Conservation (phyloP, 495 filamentous ascomycete species). For the Podospora anserina region DNA sequence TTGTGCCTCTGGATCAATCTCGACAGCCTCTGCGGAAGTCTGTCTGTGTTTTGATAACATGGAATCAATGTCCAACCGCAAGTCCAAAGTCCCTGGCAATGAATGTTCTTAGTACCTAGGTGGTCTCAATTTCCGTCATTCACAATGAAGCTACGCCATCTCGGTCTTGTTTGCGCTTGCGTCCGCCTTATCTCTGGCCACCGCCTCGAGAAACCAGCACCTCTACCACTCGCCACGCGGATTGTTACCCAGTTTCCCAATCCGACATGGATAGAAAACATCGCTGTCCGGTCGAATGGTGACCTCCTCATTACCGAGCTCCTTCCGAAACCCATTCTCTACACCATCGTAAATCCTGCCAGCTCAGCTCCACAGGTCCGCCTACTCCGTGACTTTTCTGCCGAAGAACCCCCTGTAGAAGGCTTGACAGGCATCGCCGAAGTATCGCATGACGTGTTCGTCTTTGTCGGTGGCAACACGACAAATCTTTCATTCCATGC, state of each 20-base stretch:
- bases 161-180: background rate
- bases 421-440: background rate
- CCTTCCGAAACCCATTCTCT: background rate
- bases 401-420: background rate
- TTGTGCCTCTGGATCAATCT: too few species aligned
- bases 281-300: background rate
- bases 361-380: background rate
- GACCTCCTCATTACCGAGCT: constrained; percentile 3
- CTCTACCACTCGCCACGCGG: background rate
- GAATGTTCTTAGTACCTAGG: too few species aligned
- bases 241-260: constrained; percentile 3
- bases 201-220: too few species aligned
- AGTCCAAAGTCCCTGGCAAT: too few species aligned
- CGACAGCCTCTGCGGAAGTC: too few species aligned
- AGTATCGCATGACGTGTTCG: background rate
- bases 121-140: background rate
- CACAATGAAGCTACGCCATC: background rate
- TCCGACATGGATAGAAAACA: constrained; percentile 5
- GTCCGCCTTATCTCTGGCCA: too few species aligned
- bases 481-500: background rate
- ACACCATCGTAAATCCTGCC: background rate
- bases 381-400: background rate
- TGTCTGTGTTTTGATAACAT: too few species aligned
- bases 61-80: too few species aligned
- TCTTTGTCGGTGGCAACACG: background rate